Percentiles rank a stretch among this genome's conserved stretches.
Evolutionary conservation across 2,329 filamentous ascomycete species (phyloP).

Genomic region (Cadophora malorum): DNA sequence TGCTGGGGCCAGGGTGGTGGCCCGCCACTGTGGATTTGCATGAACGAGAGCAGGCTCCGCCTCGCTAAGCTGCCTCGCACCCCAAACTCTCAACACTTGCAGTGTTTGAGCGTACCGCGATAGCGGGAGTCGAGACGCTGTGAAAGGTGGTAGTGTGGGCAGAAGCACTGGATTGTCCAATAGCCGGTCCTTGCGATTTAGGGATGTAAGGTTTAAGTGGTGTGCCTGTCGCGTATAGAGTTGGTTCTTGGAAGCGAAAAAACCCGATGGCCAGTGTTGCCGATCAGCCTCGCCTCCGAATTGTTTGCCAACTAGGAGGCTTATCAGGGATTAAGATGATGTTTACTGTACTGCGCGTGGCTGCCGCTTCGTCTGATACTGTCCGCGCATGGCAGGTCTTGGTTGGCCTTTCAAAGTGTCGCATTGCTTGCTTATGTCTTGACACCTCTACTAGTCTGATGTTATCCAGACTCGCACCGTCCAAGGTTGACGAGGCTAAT

Average conservation of each 20-base stretch:
- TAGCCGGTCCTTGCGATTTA: background rate
- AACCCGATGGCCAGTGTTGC: background rate
- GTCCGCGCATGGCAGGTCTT: background rate
- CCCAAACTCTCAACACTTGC: slow-evolving; percentile 9
- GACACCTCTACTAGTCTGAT: background rate
- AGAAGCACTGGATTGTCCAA: background rate
- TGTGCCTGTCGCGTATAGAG: slow-evolving; percentile 5
- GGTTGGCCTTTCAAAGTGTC: slow-evolving; percentile 1
- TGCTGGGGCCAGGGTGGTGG: slow-evolving; percentile 2
- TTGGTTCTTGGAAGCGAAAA: slow-evolving; percentile 15
- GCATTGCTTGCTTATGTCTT: background rate
- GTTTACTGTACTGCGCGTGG: background rate
- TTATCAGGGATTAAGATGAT: background rate
- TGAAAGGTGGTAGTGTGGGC: slow-evolving; percentile 13
- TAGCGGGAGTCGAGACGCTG: background rate
- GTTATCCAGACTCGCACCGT: background rate
- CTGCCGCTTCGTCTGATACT: background rate
- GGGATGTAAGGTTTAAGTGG: background rate
- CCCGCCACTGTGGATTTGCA: slow-evolving; percentile 17
- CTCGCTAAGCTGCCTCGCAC: slow-evolving; percentile 28
- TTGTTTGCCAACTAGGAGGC: slow-evolving; percentile 4
- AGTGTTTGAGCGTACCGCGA: slow-evolving; percentile 21
- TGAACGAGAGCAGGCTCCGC: slow-evolving; percentile 25
- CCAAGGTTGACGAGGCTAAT: slow-evolving; percentile 3
- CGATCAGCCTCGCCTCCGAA: slow-evolving; percentile 20